Evolutionary conservation across 1,284 basidiomycete species (phyloP), one percentile per base, ranked within the genome.

Genomic region (Sporisorium exsertum): DNA sequence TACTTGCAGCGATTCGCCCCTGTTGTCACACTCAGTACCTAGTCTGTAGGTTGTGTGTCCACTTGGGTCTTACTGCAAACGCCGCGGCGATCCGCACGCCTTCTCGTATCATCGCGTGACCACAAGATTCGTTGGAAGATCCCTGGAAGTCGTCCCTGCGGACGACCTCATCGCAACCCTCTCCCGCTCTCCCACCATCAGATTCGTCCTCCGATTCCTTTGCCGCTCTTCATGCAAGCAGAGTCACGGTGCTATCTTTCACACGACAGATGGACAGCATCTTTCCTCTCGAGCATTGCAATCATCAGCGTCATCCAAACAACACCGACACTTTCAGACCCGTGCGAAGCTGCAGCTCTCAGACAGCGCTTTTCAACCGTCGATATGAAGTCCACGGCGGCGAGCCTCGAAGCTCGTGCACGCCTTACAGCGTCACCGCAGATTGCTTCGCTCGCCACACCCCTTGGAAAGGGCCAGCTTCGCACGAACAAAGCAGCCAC

Each of bases 111-210:
- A 40, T 35, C 27, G 3, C 27, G 5, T 12, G 47, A 43, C 20
- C 27, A 33, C 51, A 58, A 64, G 43, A 64, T 49, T 37, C 33
- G 18, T 26, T 16, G 55, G 43, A 64, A 64, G 50, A 24, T 46
- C 43, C 37, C 12, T 20, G 51, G 45, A 50, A 54, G 45, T 29
- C 50, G 24, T 24, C 26, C 15, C 45, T n/a, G 27, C 43, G 47
- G 33, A 16, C 33, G 32, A 46, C 20, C 22, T 46, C 42, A 46
- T 16, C 42, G 33, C 45, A 58, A 22, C 32, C n/a, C 24, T 29
- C 35, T 49, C 35, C 42, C 24, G 22, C 33, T 16, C 20, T 15
- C 43, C 22, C 43, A 5, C 18, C 24, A 27, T 40, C 52, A 26
- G 35, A 42, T 18, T 9, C 50, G 13, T n/a, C 12, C 18, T 58